Base-by-base conservation (phyloP, 345 rosid genomes). In the Aquilaria sinensis region DNA sequence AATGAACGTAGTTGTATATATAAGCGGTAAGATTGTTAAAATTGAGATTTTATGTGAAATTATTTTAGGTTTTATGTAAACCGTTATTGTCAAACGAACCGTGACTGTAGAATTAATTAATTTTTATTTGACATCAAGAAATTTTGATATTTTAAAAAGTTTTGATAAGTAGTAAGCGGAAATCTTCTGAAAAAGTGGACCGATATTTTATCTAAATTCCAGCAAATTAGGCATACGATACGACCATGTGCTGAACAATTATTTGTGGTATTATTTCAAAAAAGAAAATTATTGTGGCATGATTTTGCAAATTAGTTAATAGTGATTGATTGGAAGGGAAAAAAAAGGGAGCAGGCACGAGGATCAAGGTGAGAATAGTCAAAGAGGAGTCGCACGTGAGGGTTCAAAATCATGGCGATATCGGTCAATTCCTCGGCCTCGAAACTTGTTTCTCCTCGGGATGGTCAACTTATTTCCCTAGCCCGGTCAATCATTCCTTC, bases 371-470 rank as follows among this genome's bases (percentile, higher is more conserved):
- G 12, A 61, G 57, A 63, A 57, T 65, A 14, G 68, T 70, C 72
- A 66, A 66, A 75, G 63, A 11, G 31, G 50, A 41, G 70, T 64
- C 69, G 74, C 83, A 78, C 76, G 83, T 76, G 83, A 74, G 76
- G 75, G 12, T 50, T 56, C 60, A 16, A 50, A 23, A 7, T 41
- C 8, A 9, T 53, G 16, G 43, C 43, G 37, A 23, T 53, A 64
- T 57, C 58, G 62, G 73, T 74, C 75, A 71, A 78, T 78, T 71
- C 70, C 41, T 33, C 66, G 74, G 76, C 79, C 73, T 64, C 71
- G 77, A 71, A 29, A 53, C 32, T 57, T 45, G 65, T 70, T 59
- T 10, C 53, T 76, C 72, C 68, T 79, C 63, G 80, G 78, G 74
- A 72, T 68, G 69, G 71, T 70, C 73, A 72, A 66, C 53, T 63